Percentiles rank a stretch among this genome's conserved stretches.
Conservation (phyloP, 768 basidiomycete genomes). For the Suillus decipiens region DNA sequence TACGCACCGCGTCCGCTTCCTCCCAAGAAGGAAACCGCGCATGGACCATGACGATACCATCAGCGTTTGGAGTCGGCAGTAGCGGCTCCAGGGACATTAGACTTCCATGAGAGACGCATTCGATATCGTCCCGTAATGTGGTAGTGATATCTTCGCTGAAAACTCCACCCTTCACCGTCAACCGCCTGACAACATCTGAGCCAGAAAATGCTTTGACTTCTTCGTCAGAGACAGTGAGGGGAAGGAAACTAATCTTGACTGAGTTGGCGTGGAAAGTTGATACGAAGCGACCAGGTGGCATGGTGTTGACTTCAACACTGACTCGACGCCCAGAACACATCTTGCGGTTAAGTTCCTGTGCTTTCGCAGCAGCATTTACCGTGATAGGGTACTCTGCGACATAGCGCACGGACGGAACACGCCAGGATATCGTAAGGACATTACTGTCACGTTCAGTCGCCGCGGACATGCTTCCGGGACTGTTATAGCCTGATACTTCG, state of each 20-base stretch:
- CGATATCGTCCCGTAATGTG: slow-evolving; percentile 28
- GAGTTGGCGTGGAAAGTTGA: slow-evolving; percentile 32
- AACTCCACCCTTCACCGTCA: slow-evolving; percentile 24
- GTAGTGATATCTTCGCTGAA: slow-evolving; percentile 21
- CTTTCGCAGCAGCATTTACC: slow-evolving; percentile 29
- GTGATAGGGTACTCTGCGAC: slow-evolving; percentile 41
- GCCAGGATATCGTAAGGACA: slow-evolving; percentile 54
- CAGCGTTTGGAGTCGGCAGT: slow-evolving; percentile 21
- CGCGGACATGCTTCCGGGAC: slow-evolving; percentile 44
- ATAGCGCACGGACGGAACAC: slow-evolving; percentile 45
- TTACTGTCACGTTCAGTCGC: slow-evolving; percentile 35
- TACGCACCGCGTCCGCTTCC: slow-evolving; percentile 42
- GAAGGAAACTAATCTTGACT: slow-evolving; percentile 47
- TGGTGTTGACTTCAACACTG: slow-evolving; percentile 45
- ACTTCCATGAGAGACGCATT: slow-evolving; percentile 18
- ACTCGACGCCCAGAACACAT: slow-evolving; percentile 45
- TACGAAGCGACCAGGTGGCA: slow-evolving; percentile 33
- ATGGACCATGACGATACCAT: slow-evolving; percentile 37
- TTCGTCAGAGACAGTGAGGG: slow-evolving; percentile 25
- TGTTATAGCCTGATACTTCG: slow-evolving; percentile 42
- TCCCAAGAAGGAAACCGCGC: slow-evolving; percentile 53
- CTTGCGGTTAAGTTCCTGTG: slow-evolving; percentile 37
- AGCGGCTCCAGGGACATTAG: slow-evolving; percentile 30
- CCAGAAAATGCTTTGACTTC: slow-evolving; percentile 35
- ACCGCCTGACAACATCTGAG: slow-evolving; percentile 25